Evolutionary conservation across 495 filamentous ascomycete species (phyloP), one percentile per base, ranked within the genome.

Genomic region (Podospora bellae-mahoneyi): DNA sequence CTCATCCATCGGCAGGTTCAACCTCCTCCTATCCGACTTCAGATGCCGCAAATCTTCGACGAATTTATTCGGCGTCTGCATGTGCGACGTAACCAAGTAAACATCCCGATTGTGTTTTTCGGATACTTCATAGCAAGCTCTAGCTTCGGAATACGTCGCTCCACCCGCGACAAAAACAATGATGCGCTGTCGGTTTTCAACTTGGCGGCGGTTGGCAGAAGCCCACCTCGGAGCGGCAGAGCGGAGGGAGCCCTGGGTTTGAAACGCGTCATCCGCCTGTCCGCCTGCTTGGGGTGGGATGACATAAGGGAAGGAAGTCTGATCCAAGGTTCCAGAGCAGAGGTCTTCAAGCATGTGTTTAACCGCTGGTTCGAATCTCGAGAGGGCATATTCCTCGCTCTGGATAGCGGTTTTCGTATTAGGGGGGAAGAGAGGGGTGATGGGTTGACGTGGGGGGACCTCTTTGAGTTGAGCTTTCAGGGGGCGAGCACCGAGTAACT

Each of bases 91-190:
- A n/a, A 88, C 90, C 15, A 99, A 85, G 78, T 93, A 94, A n/a
- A 97, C 84, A 71, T 98, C 95, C 56, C 90, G 87, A 65, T 84
- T 86, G 68, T 84, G 86, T 60, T 85, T 72, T 67, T 90, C 84
- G 9, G 91, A 90, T 58, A 94, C 76, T 69, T 99, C 94, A 72
- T 98, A 97, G 79, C 95, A 98, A 20, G 90, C 84, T 63, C 96
- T 88, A 6, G 91, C 82, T 79, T 99, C 95, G 1, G 91, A 90
- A 76, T 94, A 95, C 3, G 94, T 99, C 6, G 96, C 96, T 55
- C 95, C 95, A 48, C 96, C 95, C 20, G 95, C 94, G 88, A 98
- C 90, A 77, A 97, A 97, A 60, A 98, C 90, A 67, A 99, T 91
- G 59, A 98, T 87, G 56, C 95, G 89, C 78, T 99, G 95, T 59